Conservation (phyloP, 1,139 yeast species). For the Geotrichum citri-aurantii region DNA sequence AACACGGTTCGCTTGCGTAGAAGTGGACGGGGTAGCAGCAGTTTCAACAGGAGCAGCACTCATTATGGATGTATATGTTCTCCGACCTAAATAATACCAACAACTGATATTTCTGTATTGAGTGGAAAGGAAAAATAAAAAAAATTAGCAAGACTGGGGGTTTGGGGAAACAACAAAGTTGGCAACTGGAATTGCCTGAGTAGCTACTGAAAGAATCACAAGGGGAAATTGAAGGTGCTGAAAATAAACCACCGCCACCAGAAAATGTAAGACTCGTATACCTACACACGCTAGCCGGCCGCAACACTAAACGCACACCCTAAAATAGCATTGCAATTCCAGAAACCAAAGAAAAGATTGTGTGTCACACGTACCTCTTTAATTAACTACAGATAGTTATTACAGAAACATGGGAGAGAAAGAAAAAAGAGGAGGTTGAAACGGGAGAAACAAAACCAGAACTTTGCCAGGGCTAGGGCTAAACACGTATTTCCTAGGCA, state of each 20-base stretch:
- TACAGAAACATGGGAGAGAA: not conserved
- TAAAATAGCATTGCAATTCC: not conserved
- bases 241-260: not conserved
- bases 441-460: not conserved
- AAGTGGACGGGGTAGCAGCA: slow-evolving; percentile 4
- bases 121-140: not conserved
- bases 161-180: not conserved
- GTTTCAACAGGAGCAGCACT: slow-evolving; percentile 6
- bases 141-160: not conserved
- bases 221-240: not conserved
- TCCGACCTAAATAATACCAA: not conserved
- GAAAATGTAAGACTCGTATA: not conserved
- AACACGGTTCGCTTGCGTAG: slow-evolving; percentile 38
- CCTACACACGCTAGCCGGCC: not conserved
- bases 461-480: not conserved
- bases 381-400: not conserved
- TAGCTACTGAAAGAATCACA: not conserved
- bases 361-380: not conserved
- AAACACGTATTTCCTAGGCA: not conserved
- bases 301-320: not conserved
- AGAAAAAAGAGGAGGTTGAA: not conserved
- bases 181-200: not conserved
- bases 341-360: not conserved
- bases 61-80: slow-evolving; percentile 4
- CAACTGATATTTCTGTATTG: not conserved